These are phyloP conservation scores for Coemansia sp. DNA, from an alignment of 192 early-diverging fungal species.

Conservation along the genomic window DNA sequence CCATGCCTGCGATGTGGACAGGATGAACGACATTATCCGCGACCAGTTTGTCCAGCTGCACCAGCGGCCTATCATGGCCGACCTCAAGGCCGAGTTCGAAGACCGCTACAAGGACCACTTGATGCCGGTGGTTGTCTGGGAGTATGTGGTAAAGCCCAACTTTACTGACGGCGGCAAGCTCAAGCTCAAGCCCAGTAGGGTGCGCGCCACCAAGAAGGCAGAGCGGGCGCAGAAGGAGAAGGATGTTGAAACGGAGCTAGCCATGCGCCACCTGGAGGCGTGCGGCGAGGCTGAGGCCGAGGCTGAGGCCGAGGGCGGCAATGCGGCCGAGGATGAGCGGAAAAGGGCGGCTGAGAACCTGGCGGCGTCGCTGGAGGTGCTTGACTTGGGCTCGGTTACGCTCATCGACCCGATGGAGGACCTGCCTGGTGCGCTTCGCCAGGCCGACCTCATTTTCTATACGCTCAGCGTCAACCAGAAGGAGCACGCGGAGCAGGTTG, in stretches of 20 bases:
- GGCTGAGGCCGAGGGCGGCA: background rate
- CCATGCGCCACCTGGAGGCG: conserved; percentile 13
- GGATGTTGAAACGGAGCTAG: conserved; percentile 26
- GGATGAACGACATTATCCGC: conserved; percentile 80
- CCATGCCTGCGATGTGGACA: conserved; percentile 85
- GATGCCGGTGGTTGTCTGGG: conserved; percentile 57
- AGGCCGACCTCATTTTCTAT: conserved; percentile 40
- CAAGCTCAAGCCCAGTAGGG: conserved; percentile 11
- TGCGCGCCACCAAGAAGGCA: conserved; percentile 3
- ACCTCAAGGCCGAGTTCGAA: conserved; percentile 77
- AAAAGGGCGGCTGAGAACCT: background rate
- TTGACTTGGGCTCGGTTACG: conserved; percentile 25
- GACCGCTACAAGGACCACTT: conserved; percentile 72
- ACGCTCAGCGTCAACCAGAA: conserved; percentile 20
- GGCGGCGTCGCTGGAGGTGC: background rate
- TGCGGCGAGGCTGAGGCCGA: conserved; percentile 9
- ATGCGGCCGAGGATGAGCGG: conserved; percentile 1
- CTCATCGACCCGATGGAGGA: conserved; percentile 35
- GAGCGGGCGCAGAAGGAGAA: conserved; percentile 7
- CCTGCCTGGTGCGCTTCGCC: conserved; percentile 23
- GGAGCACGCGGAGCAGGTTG: background rate
- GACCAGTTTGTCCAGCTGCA: conserved; percentile 91
- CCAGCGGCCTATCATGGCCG: conserved; percentile 77
- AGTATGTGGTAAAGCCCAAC: conserved; percentile 46
- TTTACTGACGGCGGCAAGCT: conserved; percentile 8